Percentiles rank a stretch among this genome's conserved stretches.
Evolutionary conservation across 1,284 basidiomycete genomes (phyloP).

Genomic region (Fomitopsis palustris): DNA sequence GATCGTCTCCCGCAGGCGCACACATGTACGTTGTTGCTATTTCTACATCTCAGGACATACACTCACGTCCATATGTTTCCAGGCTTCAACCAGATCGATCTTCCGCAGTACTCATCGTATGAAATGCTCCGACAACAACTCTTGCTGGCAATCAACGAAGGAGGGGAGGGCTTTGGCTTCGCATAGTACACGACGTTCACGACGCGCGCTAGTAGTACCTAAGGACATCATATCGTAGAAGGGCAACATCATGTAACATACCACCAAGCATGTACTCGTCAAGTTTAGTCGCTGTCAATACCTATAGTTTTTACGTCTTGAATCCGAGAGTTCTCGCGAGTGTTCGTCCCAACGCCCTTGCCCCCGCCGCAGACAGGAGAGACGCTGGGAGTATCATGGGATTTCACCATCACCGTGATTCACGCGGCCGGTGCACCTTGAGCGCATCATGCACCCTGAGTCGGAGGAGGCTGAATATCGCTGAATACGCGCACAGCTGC

Average conservation of each 20-base stretch:
- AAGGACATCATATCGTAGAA: slow-evolving; percentile 4
- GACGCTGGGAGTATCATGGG: background rate
- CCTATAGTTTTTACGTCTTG: background rate
- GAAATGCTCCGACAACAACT: slow-evolving; percentile 90
- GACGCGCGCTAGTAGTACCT: background rate
- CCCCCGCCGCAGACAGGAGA: background rate
- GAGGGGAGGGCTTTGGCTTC: slow-evolving; percentile 89
- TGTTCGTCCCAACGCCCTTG: too few relatives aligned
- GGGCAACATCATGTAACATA: slow-evolving; percentile 9
- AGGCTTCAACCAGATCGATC: slow-evolving; percentile 87
- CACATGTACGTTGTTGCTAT: slow-evolving; percentile 59
- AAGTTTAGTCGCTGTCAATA: background rate
- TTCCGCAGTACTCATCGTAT: slow-evolving; percentile 90
- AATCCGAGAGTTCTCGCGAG: background rate
- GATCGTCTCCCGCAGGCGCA: slow-evolving; percentile 89
- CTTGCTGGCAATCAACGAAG: slow-evolving; percentile 89
- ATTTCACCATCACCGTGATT: background rate
- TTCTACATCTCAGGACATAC: slow-evolving; percentile 20
- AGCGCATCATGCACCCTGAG: background rate
- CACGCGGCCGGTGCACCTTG: background rate
- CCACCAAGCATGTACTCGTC: background rate
- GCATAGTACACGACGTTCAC: slow-evolving; percentile 37
- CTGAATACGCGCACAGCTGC: background rate
- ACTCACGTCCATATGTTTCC: slow-evolving; percentile 3
- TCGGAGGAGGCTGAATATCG: background rate